Base-by-base conservation (phyloP, 1,284 basidiomycete species). In the Apiotrichum veenhuisii region DNA sequence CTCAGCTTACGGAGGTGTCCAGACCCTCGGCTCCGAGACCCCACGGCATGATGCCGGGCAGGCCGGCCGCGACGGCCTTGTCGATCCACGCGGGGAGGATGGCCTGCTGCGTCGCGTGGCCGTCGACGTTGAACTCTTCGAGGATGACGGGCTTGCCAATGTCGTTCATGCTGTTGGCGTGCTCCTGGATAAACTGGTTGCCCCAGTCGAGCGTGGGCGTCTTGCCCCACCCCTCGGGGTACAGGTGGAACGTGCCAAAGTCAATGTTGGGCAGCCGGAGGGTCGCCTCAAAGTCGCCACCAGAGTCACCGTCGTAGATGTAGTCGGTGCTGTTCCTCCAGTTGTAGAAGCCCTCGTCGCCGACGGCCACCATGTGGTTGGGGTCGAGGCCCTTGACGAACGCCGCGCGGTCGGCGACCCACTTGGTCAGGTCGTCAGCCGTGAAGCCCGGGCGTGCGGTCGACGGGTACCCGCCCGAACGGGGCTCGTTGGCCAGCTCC, bases 401-500 rank as follows among this genome's bases (percentile, higher is more conserved):
- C 26, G 71, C 20, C 0, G 83, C 78, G 25, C 85, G 62, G 0
- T 67, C 76, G 2, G 78, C 71, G 61, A 84, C 84, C 82, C 82
- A 84, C 17, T 76, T 79, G 41, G 72, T 75, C 14, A 84, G 67
- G 2, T 80, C 77, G 30, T 79, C 77, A 1, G 79, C 80, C 26
- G 82, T 77, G 64, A 82, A 84, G 36, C 68, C 67, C 0, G 82
- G 77, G 7, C 44, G 26, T 1, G 37, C 46, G 12, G 77, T 51
- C 38, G 67, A 76, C 27, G 81, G 72, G 58, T 45, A 36, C 48
- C 84, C 82, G 8, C 18, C 18, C 17, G 26, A 14, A 80, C 83
- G 81, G 7, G 84, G 79, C 63, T 86, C 85, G 66, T 86, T 86
- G 20, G 83, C 85, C 60, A 85, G 63, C 68, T 86, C 83, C 83